These are phyloP conservation scores for Termitomyces sp. DNA, from an alignment of 768 basidiomycete genomes.

Conservation along the genomic window DNA sequence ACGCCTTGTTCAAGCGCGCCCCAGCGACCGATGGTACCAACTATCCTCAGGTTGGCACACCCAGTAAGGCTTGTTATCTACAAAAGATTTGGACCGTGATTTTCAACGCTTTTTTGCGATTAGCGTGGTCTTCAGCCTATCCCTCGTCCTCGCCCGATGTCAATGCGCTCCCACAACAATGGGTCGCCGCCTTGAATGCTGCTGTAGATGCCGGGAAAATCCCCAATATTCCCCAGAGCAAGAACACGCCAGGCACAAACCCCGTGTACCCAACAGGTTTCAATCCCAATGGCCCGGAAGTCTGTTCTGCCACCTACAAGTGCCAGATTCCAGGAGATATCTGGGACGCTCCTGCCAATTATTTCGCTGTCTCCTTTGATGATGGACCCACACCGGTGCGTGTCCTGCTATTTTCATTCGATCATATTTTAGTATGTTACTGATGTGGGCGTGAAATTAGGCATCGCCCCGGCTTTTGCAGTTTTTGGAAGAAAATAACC, in stretches of 20 bases:
- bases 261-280: conserved; percentile 46
- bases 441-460: conserved; percentile 24
- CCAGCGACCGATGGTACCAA: conserved; percentile 42
- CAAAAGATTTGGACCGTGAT: not conserved
- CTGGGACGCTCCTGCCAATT: conserved; percentile 75
- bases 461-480: conserved; percentile 49
- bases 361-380: conserved; percentile 70
- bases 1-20: conserved; percentile 59
- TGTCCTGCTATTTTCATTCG: conserved; percentile 5
- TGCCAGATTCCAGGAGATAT: conserved; percentile 62
- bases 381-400: conserved; percentile 67
- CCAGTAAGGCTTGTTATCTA: conserved; percentile 37
- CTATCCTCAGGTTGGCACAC: conserved; percentile 60
- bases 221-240: conserved; percentile 61
- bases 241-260: conserved; percentile 32
- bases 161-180: conserved; percentile 55
- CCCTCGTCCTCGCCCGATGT: conserved; percentile 52
- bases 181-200: conserved; percentile 68
- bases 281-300: conserved; percentile 42
- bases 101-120: conserved; percentile 1
- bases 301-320: conserved; percentile 80
- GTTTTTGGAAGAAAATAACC: conserved; percentile 65
- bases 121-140: conserved; percentile 64
- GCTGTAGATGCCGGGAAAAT: conserved; percentile 72
- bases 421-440: conserved; percentile 2